phyloP scores from a whole-genome alignment of 2,329 filamentous ascomycete genomes.

The Exophiala alcalophila region DNA sequence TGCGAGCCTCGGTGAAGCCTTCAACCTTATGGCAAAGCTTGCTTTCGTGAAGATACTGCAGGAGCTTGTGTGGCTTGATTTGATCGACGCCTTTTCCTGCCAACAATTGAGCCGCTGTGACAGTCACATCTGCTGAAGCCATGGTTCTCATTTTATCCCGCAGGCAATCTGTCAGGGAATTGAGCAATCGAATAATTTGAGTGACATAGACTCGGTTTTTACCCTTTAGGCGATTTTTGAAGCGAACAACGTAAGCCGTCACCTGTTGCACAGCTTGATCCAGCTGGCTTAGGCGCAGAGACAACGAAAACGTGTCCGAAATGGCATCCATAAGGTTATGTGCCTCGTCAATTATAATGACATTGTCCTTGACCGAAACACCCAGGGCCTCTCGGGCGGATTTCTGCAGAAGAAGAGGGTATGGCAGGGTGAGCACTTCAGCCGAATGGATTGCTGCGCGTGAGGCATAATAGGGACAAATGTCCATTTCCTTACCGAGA shows the following conservation, averaged over 20 bases:
- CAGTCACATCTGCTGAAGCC: conserved; percentile 60
- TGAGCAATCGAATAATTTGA: conserved; percentile 78
- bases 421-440: conserved; percentile 87
- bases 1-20: conserved; percentile 63
- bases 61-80: conserved; percentile 87
- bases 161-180: conserved; percentile 71
- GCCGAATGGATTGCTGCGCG: conserved; percentile 75
- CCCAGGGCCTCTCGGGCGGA: conserved; percentile 83
- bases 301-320: conserved; percentile 76
- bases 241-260: conserved; percentile 77
- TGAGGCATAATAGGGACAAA: conserved; percentile 97
- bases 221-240: conserved; percentile 83
- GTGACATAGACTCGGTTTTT: conserved; percentile 89
- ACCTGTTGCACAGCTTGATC: conserved; percentile 71
- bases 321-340: conserved; percentile 98
- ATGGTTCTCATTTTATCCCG: conserved; percentile 46
- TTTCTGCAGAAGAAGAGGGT: conserved; percentile 83
- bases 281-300: conserved; percentile 70
- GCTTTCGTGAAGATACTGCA: conserved; percentile 83
- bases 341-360: conserved; percentile 95
- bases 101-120: conserved; percentile 70
- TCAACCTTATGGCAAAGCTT: conserved; percentile 94
- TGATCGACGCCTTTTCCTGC: conserved; percentile 86
- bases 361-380: conserved; percentile 78
- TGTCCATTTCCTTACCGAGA: conserved; percentile 71